These are phyloP conservation scores for Backusella macrospora DNA, from an alignment of 192 early-diverging fungal genomes.

Conservation along the genomic window DNA sequence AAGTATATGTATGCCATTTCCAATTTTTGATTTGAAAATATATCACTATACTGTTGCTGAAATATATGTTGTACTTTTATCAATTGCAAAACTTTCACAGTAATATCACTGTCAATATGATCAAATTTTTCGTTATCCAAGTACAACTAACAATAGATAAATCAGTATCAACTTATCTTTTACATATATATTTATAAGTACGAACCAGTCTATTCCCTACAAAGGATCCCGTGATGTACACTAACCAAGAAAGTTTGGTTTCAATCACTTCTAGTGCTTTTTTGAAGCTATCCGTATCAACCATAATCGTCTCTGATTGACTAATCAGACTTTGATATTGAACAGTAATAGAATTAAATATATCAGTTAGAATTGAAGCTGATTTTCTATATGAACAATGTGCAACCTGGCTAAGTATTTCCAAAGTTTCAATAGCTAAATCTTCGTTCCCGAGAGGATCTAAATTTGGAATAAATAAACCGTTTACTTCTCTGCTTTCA, in stretches of 20 bases:
- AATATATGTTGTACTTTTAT: slow-evolving; percentile 67
- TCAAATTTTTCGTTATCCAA: slow-evolving; percentile 75
- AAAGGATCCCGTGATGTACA: slow-evolving; percentile 73
- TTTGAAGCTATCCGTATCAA: slow-evolving; percentile 39
- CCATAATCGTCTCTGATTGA: not conserved
- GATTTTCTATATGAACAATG: slow-evolving; percentile 71
- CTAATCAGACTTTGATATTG: slow-evolving; percentile 54
- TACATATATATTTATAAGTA: not conserved
- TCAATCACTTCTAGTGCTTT: slow-evolving; percentile 53
- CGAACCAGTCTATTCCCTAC: slow-evolving; percentile 67
- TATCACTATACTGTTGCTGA: slow-evolving; percentile 45
- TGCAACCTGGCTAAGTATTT: slow-evolving; percentile 67
- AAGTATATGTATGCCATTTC: slow-evolving; percentile 78
- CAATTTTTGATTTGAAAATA: slow-evolving; percentile 58
- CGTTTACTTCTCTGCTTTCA: slow-evolving; percentile 12
- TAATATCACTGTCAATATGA: slow-evolving; percentile 70
- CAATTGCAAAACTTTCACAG: slow-evolving; percentile 65
- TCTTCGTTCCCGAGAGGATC: slow-evolving; percentile 71
- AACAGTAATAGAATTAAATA: slow-evolving; percentile 61
- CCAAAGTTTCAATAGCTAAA: slow-evolving; percentile 63
- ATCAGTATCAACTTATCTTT: not conserved
- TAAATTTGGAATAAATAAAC: slow-evolving; percentile 23
- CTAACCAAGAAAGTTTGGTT: slow-evolving; percentile 77
- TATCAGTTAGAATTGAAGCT: slow-evolving; percentile 46
- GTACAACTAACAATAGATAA: slow-evolving; percentile 53